Conservation (phyloP, 176 grass and related monocot genomes). For the Cenchrus fungigraminus region DNA sequence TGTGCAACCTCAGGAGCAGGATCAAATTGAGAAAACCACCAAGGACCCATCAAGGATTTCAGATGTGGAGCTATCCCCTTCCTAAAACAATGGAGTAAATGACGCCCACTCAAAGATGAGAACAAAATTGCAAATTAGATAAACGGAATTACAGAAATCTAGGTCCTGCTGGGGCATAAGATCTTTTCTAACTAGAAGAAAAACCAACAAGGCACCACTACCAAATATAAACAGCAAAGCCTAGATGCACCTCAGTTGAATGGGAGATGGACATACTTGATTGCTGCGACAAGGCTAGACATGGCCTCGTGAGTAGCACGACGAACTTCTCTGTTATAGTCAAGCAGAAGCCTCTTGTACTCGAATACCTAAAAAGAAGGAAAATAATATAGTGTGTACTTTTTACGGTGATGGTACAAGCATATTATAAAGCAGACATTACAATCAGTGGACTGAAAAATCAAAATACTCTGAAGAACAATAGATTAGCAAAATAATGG, state of each 20-base stretch:
- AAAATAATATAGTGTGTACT: conserved; percentile 11
- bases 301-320: conserved; percentile 87
- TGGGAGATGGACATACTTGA: conserved; percentile 62
- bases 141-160: conserved; percentile 21
- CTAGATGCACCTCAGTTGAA: conserved; percentile 19
- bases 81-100: conserved; percentile 55
- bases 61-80: conserved; percentile 89
- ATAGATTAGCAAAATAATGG: background rate
- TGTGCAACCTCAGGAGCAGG: conserved; percentile 88
- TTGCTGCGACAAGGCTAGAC: conserved; percentile 67
- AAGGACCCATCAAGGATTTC: conserved; percentile 94
- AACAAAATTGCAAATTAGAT: conserved; percentile 16
- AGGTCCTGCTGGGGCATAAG: background rate
- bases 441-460: background rate
- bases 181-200: background rate
- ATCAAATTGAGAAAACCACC: conserved; percentile 99
- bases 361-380: conserved; percentile 75
- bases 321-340: conserved; percentile 96
- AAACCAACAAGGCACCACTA: background rate
- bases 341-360: conserved; percentile 85
- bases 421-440: background rate
- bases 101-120: background rate
- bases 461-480: conserved; percentile 8
- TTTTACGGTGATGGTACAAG: background rate
- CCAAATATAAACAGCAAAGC: conserved; percentile 27